These are phyloP conservation scores for Talaromyces albobiverticillius DNA, from an alignment of 2,329 filamentous ascomycete genomes.

Conservation along the genomic window DNA sequence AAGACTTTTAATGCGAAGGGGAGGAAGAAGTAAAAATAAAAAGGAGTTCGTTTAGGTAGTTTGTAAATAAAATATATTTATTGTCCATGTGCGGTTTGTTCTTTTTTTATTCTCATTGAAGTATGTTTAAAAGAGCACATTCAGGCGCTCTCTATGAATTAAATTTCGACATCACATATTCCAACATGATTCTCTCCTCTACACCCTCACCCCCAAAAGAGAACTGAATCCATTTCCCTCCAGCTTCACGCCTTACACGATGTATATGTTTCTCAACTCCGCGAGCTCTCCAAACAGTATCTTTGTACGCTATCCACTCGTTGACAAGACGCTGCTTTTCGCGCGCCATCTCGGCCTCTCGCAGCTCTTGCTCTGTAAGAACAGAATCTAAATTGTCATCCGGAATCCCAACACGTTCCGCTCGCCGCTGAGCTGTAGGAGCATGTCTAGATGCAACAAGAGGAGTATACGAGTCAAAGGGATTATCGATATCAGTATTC, in stretches of 20 bases:
- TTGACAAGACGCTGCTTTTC: conserved; percentile 28
- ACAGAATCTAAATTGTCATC: conserved; percentile 11
- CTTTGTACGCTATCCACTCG: conserved; percentile 29
- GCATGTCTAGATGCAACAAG: conserved; percentile 25
- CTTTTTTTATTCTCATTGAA: conserved; percentile 4
- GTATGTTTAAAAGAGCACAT: conserved; percentile 18
- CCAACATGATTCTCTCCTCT: conserved; percentile 6
- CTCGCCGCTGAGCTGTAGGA: conserved; percentile 17
- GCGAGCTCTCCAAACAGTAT: conserved; percentile 26
- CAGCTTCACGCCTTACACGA: conserved; percentile 26
- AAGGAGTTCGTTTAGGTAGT: not conserved
- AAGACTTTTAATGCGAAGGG: conserved; percentile 76
- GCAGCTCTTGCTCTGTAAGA: conserved; percentile 12
- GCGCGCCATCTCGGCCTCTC: conserved; percentile 23
- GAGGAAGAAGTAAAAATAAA: conserved; percentile 25
- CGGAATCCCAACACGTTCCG: conserved; percentile 26
- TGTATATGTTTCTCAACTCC: conserved; percentile 31
- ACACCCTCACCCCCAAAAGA: conserved; percentile 23
- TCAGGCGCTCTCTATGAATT: not conserved
- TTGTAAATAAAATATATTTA: not conserved
- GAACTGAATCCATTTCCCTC: conserved; percentile 41
- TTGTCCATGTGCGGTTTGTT: not conserved
- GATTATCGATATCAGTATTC: conserved; percentile 7
- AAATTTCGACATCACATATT: not conserved
- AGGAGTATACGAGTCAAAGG: not conserved